A percentile compares a stretch with the other conserved stretches of the same genome.
These are phyloP conservation scores for Simmondsia chinensis DNA, from an alignment of 148 eudicot genomes.

Conservation along the genomic window DNA sequence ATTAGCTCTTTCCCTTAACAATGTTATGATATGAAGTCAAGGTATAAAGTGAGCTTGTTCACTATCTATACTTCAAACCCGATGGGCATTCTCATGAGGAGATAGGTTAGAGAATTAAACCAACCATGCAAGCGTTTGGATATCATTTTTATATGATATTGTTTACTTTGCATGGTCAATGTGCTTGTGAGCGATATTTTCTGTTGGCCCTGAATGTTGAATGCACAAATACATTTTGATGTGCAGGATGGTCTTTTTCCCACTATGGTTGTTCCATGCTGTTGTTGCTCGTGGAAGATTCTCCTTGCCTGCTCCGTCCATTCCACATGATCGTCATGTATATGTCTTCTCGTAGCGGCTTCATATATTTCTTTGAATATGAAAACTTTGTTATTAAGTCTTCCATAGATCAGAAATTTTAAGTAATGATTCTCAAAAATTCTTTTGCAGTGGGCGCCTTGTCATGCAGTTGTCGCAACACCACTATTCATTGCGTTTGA, in stretches of 20 bases:
- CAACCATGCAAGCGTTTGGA: no score
- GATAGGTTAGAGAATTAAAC: no score
- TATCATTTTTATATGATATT: no score
- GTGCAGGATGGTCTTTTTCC: conserved; percentile 78
- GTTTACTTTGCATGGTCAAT: no score
- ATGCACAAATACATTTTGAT: conserved; percentile 4
- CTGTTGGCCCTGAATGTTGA: background rate
- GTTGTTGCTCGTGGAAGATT: conserved; percentile 96
- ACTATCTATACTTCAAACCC: no score
- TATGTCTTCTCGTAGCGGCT: conserved; percentile 3
- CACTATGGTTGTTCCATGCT: conserved; percentile 85
- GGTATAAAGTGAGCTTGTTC: no score
- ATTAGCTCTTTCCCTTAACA: no score
- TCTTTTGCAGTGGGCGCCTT: conserved; percentile 82
- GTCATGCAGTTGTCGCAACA: conserved; percentile 84
- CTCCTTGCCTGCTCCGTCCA: conserved; percentile 92
- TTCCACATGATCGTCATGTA: conserved; percentile 95
- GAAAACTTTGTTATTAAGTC: background rate
- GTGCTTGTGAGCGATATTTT: background rate
- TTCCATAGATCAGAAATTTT: background rate
- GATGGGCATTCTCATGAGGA: no score
- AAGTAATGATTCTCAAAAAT: background rate
- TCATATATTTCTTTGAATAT: background rate
- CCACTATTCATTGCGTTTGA: conserved; percentile 92
- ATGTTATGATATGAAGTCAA: no score